Evolutionary conservation across 306 rosid species (phyloP).

Genomic region (Sindora glabra): DNA sequence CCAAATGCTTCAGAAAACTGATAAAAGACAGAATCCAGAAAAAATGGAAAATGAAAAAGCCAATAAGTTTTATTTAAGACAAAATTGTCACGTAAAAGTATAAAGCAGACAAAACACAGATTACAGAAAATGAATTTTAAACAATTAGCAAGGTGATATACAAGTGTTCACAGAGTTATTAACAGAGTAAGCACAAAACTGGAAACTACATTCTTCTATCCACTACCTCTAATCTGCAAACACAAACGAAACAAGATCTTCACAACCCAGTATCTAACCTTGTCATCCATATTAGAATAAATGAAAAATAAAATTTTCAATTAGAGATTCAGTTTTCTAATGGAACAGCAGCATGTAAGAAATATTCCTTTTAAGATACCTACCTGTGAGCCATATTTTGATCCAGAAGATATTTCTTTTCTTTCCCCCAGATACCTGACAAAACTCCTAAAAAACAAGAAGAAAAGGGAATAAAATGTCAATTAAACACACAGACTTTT

Average conservation of each 20-base stretch:
- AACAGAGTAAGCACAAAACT: too few species aligned
- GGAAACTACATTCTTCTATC: too few species aligned
- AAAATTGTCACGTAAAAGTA: neutral
- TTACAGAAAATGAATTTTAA: neutral
- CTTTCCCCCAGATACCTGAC: constrained; percentile 75
- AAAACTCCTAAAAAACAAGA: constrained; percentile 53
- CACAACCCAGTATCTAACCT: too few species aligned
- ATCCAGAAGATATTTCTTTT: constrained; percentile 52
- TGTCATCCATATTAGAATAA: neutral
- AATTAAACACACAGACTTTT: neutral
- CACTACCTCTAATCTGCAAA: too few species aligned
- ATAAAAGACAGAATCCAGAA: constrained; percentile 4
- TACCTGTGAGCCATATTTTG: constrained; percentile 83
- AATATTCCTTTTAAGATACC: neutral
- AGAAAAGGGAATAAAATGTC: neutral
- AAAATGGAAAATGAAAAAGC: neutral
- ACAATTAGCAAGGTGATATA: neutral
- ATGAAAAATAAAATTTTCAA: neutral
- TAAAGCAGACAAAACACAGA: neutral
- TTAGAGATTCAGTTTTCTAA: neutral
- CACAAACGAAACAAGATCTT: too few species aligned
- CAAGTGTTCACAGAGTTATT: neutral
- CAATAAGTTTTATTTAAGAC: too few species aligned
- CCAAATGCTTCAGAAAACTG: constrained; percentile 95
- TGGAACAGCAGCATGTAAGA: neutral